A percentile compares a stretch with the other conserved stretches of the same genome.
Evolutionary conservation across 2,329 filamentous ascomycete genomes (phyloP).

Genomic region (Chaetomium sp.): DNA sequence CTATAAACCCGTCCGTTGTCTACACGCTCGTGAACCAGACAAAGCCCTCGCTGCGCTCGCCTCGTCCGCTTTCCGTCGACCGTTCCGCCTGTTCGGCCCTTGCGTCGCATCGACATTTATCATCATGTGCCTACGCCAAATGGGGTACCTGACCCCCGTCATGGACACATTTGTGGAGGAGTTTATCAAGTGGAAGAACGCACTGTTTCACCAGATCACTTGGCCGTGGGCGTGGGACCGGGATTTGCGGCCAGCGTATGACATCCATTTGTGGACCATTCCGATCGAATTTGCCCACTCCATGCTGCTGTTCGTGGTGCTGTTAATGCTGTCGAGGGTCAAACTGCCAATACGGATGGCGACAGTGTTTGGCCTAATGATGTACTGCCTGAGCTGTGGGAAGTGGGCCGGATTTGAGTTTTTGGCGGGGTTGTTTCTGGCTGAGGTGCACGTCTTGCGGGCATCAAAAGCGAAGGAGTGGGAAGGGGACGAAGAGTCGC

Average conservation of each 20-base stretch:
- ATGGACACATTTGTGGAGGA: slow-evolving; percentile 25
- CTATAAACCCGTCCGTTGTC: slow-evolving; percentile 37
- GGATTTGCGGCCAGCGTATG: slow-evolving; percentile 33
- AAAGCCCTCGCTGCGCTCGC: slow-evolving; percentile 35
- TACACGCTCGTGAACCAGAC: slow-evolving; percentile 34
- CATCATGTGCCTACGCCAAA: slow-evolving; percentile 31
- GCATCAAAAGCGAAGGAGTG: slow-evolving; percentile 19
- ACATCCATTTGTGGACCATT: slow-evolving; percentile 44
- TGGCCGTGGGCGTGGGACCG: slow-evolving; percentile 33
- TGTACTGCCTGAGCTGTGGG: slow-evolving; percentile 34
- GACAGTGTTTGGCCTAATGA: slow-evolving; percentile 28
- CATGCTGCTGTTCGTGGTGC: slow-evolving; percentile 37
- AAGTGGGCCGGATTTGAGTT: slow-evolving; percentile 42
- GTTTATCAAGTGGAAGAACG: slow-evolving; percentile 27
- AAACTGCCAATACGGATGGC: slow-evolving; percentile 29
- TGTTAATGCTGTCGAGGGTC: slow-evolving; percentile 33
- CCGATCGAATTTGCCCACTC: slow-evolving; percentile 42
- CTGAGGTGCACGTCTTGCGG: slow-evolving; percentile 38
- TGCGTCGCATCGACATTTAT: slow-evolving; percentile 38
- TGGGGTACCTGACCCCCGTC: slow-evolving; percentile 19
- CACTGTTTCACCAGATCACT: slow-evolving; percentile 29
- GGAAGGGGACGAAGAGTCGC: slow-evolving; percentile 17
- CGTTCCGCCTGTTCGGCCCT: slow-evolving; percentile 41
- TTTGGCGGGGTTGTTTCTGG: slow-evolving; percentile 39
- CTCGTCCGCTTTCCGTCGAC: slow-evolving; percentile 42